Percentiles rank a stretch among this genome's conserved stretches.
phyloP scores from a whole-genome alignment of 2,329 filamentous ascomycete genomes.

The Pseudocercospora crystallina region DNA sequence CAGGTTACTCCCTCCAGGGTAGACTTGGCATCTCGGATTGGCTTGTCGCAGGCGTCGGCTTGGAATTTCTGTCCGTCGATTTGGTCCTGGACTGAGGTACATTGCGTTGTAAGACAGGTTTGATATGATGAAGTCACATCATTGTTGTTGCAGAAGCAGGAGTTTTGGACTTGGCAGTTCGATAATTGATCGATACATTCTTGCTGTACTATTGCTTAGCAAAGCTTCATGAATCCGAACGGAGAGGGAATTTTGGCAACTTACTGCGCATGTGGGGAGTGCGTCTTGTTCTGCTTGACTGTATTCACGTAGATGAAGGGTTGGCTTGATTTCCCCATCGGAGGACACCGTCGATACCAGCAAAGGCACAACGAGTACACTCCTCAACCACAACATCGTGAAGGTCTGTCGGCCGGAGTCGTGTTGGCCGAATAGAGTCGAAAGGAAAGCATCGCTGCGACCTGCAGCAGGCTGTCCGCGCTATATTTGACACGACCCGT shows the following conservation, averaged over 20 bases:
- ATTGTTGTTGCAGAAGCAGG: slow-evolving; percentile 15
- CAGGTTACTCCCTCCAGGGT: slow-evolving; percentile 17
- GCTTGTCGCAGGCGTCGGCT: slow-evolving; percentile 8
- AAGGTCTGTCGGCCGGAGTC: slow-evolving; percentile 9
- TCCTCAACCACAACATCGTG: slow-evolving; percentile 14
- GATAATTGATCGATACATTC: slow-evolving; percentile 6
- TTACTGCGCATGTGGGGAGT: slow-evolving; percentile 9
- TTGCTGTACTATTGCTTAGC: slow-evolving; percentile 5
- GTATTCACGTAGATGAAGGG: no score
- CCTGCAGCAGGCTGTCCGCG: slow-evolving; percentile 6
- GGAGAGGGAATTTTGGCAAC: slow-evolving; percentile 1
- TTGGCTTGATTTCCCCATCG: not conserved
- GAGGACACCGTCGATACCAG: slow-evolving; percentile 15
- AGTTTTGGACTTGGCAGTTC: slow-evolving; percentile 8
- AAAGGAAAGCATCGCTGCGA: slow-evolving; percentile 4
- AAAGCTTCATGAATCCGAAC: not conserved
- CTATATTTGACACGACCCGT: slow-evolving; percentile 15
- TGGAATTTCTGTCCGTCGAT: slow-evolving; percentile 13
- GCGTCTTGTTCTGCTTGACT: slow-evolving; percentile 9
- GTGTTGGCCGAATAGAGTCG: slow-evolving; percentile 12
- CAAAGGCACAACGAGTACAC: slow-evolving; percentile 18
- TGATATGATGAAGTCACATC: slow-evolving; percentile 6
- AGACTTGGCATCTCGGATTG: slow-evolving; percentile 5
- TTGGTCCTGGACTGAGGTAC: slow-evolving; percentile 10
- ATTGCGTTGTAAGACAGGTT: slow-evolving; percentile 11